These are phyloP conservation scores for Apiospora rasikravindrae DNA, from an alignment of 2,329 filamentous ascomycete species.

Conservation along the genomic window DNA sequence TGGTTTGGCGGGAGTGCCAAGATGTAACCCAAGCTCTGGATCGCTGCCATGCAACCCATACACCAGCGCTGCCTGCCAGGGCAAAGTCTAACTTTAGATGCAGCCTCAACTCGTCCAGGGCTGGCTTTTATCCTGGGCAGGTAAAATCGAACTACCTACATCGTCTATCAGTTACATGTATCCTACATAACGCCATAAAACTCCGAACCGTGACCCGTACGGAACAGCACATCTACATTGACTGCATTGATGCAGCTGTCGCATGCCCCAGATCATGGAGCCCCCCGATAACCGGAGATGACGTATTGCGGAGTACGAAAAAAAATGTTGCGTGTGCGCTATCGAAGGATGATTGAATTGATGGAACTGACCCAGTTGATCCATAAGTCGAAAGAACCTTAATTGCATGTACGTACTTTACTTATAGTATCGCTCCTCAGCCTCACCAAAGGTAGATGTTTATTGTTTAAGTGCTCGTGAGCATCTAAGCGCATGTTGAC, in stretches of 20 bases:
- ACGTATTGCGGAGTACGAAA: slow-evolving; percentile 7
- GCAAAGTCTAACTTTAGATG: slow-evolving; percentile 7
- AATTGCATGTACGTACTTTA: neutral
- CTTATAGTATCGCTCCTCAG: neutral
- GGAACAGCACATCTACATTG: neutral
- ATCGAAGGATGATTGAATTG: neutral
- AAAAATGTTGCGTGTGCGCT: slow-evolving; percentile 7
- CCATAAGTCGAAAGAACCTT: neutral
- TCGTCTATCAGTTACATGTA: neutral
- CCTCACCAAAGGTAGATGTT: neutral
- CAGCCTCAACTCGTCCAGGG: neutral
- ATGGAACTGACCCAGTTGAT: neutral
- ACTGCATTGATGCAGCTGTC: neutral
- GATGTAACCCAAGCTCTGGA: slow-evolving; percentile 11
- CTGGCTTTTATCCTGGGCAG: neutral
- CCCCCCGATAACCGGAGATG: slow-evolving; percentile 11
- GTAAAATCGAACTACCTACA: no score
- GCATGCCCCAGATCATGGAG: neutral
- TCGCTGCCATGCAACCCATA: slow-evolving; percentile 3
- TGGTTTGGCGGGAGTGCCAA: neutral
- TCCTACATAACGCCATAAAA: neutral
- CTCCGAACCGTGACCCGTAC: neutral
- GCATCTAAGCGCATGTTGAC: no score
- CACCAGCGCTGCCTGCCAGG: neutral
- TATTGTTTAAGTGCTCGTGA: no score